Evolutionary conservation across 129 eudicot genomes (phyloP).

Genomic region (Lactuca saligna): DNA sequence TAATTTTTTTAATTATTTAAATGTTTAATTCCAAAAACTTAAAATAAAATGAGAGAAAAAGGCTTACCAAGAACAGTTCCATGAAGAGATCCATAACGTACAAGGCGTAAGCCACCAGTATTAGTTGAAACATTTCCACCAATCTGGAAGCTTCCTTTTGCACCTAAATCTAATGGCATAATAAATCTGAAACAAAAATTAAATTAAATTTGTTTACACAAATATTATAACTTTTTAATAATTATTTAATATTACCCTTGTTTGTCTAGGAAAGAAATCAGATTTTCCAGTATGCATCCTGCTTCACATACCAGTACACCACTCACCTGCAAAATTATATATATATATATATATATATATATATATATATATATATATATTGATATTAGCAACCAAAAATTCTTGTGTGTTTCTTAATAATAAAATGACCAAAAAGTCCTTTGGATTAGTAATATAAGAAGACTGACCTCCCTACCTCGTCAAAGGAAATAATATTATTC

Average conservation of each 20-base stretch:
- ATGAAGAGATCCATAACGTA: slow-evolving; percentile 96
- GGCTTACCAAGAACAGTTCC: slow-evolving; percentile 90
- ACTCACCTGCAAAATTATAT: slow-evolving; percentile 54
- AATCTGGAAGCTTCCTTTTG: slow-evolving; percentile 99
- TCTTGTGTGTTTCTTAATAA: too few species aligned
- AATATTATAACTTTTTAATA: slow-evolving; percentile 40
- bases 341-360: too few species aligned
- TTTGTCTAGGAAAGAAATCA: slow-evolving; percentile 76
- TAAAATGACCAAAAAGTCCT: slow-evolving; percentile 5
- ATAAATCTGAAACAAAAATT: slow-evolving; percentile 52
- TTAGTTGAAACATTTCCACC: slow-evolving; percentile 98
- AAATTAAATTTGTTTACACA: neutral
- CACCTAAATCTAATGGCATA: slow-evolving; percentile 98
- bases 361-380: too few species aligned
- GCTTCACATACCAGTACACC: slow-evolving; percentile 98
- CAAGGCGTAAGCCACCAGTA: slow-evolving; percentile 97
- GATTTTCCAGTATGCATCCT: slow-evolving; percentile 95
- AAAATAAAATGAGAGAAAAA: neutral
- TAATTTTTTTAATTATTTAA: neutral
- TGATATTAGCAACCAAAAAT: neutral
- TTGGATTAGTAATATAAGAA: slow-evolving; percentile 1
- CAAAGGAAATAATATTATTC: slow-evolving; percentile 79
- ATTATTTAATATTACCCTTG: slow-evolving; percentile 92
- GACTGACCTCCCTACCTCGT: slow-evolving; percentile 72
- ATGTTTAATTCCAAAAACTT: neutral